phyloP scores from a whole-genome alignment of 176 grass and related monocot genomes.

The Panicum miliaceum region DNA sequence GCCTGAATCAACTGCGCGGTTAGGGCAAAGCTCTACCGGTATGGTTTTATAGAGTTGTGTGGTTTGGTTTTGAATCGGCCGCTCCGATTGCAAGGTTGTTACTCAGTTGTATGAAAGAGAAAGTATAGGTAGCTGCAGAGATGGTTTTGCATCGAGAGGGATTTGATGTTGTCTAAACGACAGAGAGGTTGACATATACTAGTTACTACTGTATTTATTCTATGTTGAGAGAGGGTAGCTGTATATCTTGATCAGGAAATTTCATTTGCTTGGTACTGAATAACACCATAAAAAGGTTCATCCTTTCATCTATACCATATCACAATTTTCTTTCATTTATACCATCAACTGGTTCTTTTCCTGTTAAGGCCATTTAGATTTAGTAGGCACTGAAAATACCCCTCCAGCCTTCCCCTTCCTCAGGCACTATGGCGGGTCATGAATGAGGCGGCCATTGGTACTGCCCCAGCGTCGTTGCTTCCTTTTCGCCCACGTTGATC shows the following conservation, averaged over 20 bases:
- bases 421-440: too few relatives aligned
- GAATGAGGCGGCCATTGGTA: too few relatives aligned
- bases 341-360: neutral
- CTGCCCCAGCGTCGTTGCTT: too few relatives aligned
- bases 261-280: neutral
- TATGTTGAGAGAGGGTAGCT: slow-evolving; percentile 25
- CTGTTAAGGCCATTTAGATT: too few relatives aligned
- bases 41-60: slow-evolving; percentile 38
- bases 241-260: slow-evolving; percentile 20
- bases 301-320: neutral
- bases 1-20: slow-evolving; percentile 33
- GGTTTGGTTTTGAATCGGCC: slow-evolving; percentile 32
- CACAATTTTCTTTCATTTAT: neutral
- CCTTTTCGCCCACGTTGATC: too few relatives aligned
- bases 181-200: slow-evolving; percentile 18
- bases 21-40: neutral
- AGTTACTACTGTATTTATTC: slow-evolving; percentile 37
- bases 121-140: slow-evolving; percentile 38
- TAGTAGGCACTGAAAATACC: too few relatives aligned
- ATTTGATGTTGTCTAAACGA: slow-evolving; percentile 7
- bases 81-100: slow-evolving; percentile 1
- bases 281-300: neutral
- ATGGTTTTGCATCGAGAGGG: slow-evolving; percentile 35
- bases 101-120: slow-evolving; percentile 38
- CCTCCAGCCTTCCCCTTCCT: too few relatives aligned